These are phyloP conservation scores for Rhodomyrtus tomentosa DNA, from an alignment of 345 rosid genomes.

Conservation along the genomic window DNA sequence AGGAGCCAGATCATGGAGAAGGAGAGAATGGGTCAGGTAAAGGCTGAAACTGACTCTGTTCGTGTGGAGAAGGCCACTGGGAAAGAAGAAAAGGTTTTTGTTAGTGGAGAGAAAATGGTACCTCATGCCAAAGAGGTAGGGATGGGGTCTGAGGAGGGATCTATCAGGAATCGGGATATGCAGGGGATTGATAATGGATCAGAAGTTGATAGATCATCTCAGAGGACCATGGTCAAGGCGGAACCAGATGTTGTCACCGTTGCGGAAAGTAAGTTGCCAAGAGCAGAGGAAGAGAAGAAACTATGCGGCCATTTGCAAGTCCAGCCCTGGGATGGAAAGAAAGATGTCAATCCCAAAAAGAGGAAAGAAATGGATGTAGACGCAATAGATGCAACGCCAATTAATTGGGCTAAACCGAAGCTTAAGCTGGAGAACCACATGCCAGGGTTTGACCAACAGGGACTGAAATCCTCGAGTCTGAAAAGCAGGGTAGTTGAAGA, in stretches of 20 bases:
- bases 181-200: background rate
- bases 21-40: background rate
- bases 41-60: background rate
- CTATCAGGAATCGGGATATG: background rate
- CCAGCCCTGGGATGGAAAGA: background rate
- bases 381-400: background rate
- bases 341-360: background rate
- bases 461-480: background rate
- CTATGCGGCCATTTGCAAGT: background rate
- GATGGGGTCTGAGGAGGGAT: background rate
- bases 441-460: background rate
- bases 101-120: background rate
- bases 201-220: background rate
- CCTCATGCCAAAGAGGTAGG: background rate
- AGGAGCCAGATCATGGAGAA: background rate
- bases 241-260: background rate
- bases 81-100: background rate
- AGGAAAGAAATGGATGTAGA: background rate
- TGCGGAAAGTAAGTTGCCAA: background rate
- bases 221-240: background rate
- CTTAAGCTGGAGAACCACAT: background rate
- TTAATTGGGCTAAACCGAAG: background rate
- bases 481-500: slow-evolving; percentile 3
- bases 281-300: background rate
- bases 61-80: background rate